A percentile compares a stretch with the other conserved stretches of the same genome.
phyloP scores from a whole-genome alignment of 441 rosid species.

The Eugenia klotzschiana region DNA sequence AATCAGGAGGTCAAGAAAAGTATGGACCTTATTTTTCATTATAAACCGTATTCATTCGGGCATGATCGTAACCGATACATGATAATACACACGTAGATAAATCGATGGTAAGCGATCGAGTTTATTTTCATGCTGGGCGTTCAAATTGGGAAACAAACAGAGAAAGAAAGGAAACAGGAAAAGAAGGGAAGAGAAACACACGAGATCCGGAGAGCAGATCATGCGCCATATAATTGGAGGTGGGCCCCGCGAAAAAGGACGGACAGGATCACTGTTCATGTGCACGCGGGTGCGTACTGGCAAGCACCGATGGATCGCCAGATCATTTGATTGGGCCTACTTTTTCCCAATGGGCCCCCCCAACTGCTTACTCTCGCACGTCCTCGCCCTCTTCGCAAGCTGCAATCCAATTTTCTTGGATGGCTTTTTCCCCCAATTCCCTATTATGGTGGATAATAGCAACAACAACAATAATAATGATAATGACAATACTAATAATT shows the following conservation, averaged over 20 bases:
- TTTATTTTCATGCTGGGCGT: background rate
- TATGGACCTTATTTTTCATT: background rate
- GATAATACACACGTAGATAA: too few relatives aligned
- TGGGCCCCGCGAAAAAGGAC: background rate
- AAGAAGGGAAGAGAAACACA: background rate
- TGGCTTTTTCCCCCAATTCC: background rate
- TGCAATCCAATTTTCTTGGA: background rate
- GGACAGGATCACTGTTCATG: conserved; percentile 10
- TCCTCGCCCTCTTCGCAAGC: background rate
- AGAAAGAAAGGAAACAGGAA: background rate
- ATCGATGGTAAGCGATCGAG: background rate
- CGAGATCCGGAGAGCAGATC: background rate
- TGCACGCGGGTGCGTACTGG: conserved; percentile 18
- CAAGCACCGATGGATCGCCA: conserved; percentile 6
- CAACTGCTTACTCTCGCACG: background rate
- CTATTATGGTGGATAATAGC: background rate
- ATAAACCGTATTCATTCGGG: background rate
- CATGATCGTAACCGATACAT: background rate
- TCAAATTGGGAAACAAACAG: background rate
- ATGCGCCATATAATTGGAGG: conserved; percentile 7
- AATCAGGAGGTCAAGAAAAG: rapidly evolving
- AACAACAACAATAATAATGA: background rate
- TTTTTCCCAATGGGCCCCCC: conserved; percentile 4
- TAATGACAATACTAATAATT: background rate
- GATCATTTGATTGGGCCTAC: conserved; percentile 3